Base-by-base conservation (phyloP, 2,329 filamentous ascomycete species). In the Ilyonectria robusta region DNA sequence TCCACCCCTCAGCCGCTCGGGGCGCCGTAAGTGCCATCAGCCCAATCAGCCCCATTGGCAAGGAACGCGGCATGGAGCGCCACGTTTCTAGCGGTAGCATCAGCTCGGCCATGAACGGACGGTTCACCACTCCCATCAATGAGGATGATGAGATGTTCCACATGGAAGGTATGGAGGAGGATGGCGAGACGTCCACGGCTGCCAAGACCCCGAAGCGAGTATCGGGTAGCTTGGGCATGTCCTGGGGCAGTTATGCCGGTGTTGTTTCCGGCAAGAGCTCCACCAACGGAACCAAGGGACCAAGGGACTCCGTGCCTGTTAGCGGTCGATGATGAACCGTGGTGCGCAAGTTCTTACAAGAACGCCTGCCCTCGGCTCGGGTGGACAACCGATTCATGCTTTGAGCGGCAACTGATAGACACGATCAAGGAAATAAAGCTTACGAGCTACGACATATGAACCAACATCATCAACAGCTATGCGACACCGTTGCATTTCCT, bases 91-190 rank as follows among this genome's bases (percentile, higher is more conserved):
- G 85, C 62, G 85, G 85, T 33, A 90, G 88, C 70, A 85, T 89
- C 72, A 84, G 86, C 71, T 88, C 87, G 54, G 84, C 80, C 21
- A 80, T 81, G 44, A 87, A 84, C 44, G 87, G 87, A 21, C 83
- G 89, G 17, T 90, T 90, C 76, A 89, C 89, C 2, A 91, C 88
- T 1, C 89, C 89, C 3, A 91, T 91, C 68, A 89, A 91, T 66
- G 89, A 91, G 75, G 89, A 91, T 72, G 88, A 91, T 62, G 83
- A 87, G 4, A 86, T 88, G 29, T 90, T 91, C 70, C 87, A 91
- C 15, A 91, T 91, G 76, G 74, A 75, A 48, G 88, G 83, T 74
- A 91, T 91, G 89, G 89, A 91, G 71, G 88, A 89, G 62, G 87
- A 88, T 29, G 87, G 88, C 23, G 88, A 89, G 9, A 53, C 31